Base-by-base conservation (phyloP, 2,329 filamentous ascomycete genomes). In the Acrodontium crateriforme region DNA sequence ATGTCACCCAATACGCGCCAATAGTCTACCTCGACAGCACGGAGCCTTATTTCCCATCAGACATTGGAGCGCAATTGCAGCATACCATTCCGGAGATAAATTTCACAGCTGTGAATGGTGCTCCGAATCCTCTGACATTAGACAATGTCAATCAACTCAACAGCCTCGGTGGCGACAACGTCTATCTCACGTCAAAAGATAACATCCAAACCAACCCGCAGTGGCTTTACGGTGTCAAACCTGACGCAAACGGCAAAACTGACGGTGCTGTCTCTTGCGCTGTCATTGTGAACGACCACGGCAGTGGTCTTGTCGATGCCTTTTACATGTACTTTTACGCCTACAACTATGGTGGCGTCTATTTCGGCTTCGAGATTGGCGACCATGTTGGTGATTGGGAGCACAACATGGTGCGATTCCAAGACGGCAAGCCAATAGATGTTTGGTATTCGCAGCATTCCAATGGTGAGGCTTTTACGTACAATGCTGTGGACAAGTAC, bases 381-480 rank as follows among this genome's bases (percentile, higher is more conserved):
- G 63, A 73, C 45, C 74, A 78, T 45, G 65, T 78, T 16, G 74
- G 73, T 6, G 36, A 44, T 21, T 66, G 64, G 71, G 72, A 77
- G 44, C 71, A 77, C 47, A 72, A 67, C 30, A 74, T 75, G 70
- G 58, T 79, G 17, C 70, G 74, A 8, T 79, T 79, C 49, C 28
- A 56, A 10, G 57, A 73, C 29, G 67, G 67, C 7, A 36, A 42
- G 2, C 74, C 74, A 1, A 49, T 62, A 35, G 56, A 60, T 1
- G 47, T 78, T 9, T 78, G 71, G 69, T 77, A 64, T 44, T 69
- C 63, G 28, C 73, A 78, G 44, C 74, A 78, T 46, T 51, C 59
- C 16, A 60, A 63, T 36, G 74, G 74, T 4, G 58, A 78, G 48
- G 73, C 74, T 1, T 78, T 77, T 47, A 62, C 57, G 2, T 78